Evolutionary conservation across 441 rosid genomes (phyloP).

Genomic region (Erysimum cheiri): DNA sequence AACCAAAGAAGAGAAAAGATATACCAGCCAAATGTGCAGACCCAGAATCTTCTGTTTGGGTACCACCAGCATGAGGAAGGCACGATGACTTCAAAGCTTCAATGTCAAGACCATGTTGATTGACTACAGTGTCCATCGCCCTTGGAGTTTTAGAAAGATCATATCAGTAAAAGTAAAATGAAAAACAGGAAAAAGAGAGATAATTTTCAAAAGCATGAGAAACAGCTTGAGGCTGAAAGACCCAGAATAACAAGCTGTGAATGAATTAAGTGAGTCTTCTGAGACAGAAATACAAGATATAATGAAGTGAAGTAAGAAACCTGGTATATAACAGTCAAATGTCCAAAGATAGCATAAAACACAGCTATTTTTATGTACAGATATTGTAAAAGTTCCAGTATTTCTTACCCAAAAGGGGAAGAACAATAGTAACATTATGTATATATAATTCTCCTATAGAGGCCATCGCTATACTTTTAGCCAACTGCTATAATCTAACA

Average conservation of each 20-base stretch:
- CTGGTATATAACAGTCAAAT: background rate
- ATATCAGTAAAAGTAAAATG: constrained; percentile 42
- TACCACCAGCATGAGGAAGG: constrained; percentile 69
- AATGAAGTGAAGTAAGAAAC: background rate
- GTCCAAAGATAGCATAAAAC: background rate
- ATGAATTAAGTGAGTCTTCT: constrained; percentile 8
- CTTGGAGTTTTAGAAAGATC: constrained; percentile 51
- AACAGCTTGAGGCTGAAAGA: background rate
- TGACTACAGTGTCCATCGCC: constrained; percentile 99
- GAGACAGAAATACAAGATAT: constrained; percentile 1
- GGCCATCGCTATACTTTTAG: background rate
- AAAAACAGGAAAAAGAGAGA: constrained; percentile 22
- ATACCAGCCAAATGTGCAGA: constrained; percentile 74
- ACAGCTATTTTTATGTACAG: background rate
- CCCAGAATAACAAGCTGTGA: background rate
- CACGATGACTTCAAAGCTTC: constrained; percentile 87
- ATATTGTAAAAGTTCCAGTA: background rate
- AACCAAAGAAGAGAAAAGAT: constrained; percentile 24
- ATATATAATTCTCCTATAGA: background rate
- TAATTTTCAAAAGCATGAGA: constrained; percentile 16
- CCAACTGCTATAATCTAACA: background rate
- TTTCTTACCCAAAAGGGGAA: background rate
- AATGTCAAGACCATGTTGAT: constrained; percentile 89
- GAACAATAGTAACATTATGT: background rate
- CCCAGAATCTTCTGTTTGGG: constrained; percentile 76